Base-by-base conservation (phyloP, 192 early-diverging fungal genomes). In the Coemansia sp. region DNA sequence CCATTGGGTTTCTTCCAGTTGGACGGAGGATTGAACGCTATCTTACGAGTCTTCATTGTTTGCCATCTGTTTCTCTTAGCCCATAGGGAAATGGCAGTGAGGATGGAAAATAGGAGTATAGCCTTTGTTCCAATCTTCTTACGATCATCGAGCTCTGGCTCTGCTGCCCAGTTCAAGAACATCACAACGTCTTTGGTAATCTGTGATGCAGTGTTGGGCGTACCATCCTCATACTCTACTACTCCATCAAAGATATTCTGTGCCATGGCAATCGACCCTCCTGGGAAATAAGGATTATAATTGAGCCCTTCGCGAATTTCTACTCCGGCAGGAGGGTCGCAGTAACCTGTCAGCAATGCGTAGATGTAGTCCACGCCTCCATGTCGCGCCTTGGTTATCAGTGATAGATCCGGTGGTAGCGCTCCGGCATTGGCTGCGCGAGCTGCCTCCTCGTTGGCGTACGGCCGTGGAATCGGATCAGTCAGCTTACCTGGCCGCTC, bases 221-320 rank as follows among this genome's bases (percentile, higher is more conserved):
- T 96, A 41, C 93, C 96, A 73, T 98, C 96, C 56, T 98, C 95
- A 69, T 91, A 98, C 68, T 98, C 95, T 22, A 95, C 90, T 22
- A 94, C 83, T 54, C 91, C 96, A 64, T 98, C 96, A 82, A 89
- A 98, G 53, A 98, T 77, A 58, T 90, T 83, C 66, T 92, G 90
- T 31, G 94, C 96, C 95, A 98, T 98, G 57, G 87, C 86, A 78
- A 98, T 98, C 55, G 95, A 91, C 67, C 95, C 95, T 50, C 96
- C 95, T 19, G 94, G 96, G 92, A 98, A 98, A 85, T 97, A 98
- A 44, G 93, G 92, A 88, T 98, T 98, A 87, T 94, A 98, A 88
- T 97, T 93, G 19, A 98, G 85, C 58, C 95, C 96, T 69, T 96
- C 94, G 78, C 94, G 90, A 52, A 98, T 72, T 59, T 88, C 85